Evolutionary conservation across 1,284 basidiomycete genomes (phyloP).

Genomic region (Coriolopsis trogii): DNA sequence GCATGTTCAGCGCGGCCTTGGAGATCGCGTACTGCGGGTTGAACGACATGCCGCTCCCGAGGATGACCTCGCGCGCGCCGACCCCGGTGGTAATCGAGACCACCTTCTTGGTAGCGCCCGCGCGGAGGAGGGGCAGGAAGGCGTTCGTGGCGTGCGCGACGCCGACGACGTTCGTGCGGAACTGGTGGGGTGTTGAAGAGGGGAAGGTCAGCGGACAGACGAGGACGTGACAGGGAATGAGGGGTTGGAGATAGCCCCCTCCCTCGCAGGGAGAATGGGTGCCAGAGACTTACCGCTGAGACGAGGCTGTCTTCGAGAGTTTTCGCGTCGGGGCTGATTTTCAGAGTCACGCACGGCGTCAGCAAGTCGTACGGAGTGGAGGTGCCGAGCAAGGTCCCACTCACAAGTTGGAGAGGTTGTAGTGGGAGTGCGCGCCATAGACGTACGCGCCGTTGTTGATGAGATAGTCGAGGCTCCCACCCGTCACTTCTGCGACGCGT

Average conservation of each 20-base stretch:
- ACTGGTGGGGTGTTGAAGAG: too few species aligned
- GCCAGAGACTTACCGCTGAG: constrained; percentile 17
- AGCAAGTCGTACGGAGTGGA: neutral
- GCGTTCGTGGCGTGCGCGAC: constrained; percentile 39
- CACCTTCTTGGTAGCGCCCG: constrained; percentile 41
- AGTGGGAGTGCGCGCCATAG: neutral
- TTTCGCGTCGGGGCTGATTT: constrained; percentile 11
- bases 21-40: constrained; percentile 36
- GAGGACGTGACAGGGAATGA: too few species aligned
- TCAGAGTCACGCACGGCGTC: too few species aligned
- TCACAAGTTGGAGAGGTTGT: constrained; percentile 20
- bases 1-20: constrained; percentile 44
- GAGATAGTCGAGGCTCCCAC: constrained; percentile 35
- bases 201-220: too few species aligned
- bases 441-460: constrained; percentile 37
- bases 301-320: constrained; percentile 29
- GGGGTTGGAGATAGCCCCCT: too few species aligned
- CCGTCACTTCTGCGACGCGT: constrained; percentile 30
- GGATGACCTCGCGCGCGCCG: constrained; percentile 34
- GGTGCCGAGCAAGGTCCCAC: neutral
- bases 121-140: constrained; percentile 40
- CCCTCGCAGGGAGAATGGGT: too few species aligned
- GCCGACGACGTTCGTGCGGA: constrained; percentile 41
- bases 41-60: constrained; percentile 13
- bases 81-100: constrained; percentile 36